Conservation (phyloP, 208 protist species). For the Acanthamoeba lenticulata region DNA sequence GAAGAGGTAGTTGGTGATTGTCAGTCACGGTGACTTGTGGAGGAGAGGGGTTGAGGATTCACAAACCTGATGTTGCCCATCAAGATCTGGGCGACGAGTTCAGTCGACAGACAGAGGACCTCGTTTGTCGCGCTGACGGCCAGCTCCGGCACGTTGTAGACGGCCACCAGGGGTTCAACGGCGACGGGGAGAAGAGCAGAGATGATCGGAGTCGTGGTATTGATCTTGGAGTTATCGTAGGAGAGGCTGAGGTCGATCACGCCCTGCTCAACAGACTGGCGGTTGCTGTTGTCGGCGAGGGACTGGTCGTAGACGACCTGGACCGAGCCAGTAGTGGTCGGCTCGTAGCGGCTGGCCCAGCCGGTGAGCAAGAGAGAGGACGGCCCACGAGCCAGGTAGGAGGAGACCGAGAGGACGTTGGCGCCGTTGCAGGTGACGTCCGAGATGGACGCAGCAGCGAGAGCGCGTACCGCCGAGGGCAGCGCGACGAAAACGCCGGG, state of each 20-base stretch:
- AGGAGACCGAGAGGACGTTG: not conserved
- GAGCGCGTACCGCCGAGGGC: not conserved
- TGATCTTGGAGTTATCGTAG: not conserved
- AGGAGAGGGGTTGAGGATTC: not conserved
- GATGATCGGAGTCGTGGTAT: not conserved
- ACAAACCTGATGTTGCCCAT: not conserved
- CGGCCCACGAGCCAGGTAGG: too few relatives aligned
- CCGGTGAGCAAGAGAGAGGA: not conserved
- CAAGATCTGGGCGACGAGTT: not conserved
- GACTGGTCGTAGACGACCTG: not conserved
- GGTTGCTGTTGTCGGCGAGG: not conserved
- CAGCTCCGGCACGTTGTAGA: conserved; percentile 1
- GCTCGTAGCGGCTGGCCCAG: not conserved
- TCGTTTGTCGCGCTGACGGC: not conserved
- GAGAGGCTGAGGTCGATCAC: not conserved
- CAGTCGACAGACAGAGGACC: not conserved
- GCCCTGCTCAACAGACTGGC: not conserved
- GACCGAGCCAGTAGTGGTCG: not conserved
- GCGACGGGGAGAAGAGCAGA: not conserved
- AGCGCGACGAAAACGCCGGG: not conserved
- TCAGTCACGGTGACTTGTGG: too few relatives aligned
- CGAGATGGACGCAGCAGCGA: not conserved
- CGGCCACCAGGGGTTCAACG: not conserved
- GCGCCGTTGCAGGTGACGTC: not conserved
- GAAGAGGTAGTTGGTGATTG: too few relatives aligned